phyloP scores from a whole-genome alignment of 2,329 filamentous ascomycete species.

The Zasmidium citrigriseum region DNA sequence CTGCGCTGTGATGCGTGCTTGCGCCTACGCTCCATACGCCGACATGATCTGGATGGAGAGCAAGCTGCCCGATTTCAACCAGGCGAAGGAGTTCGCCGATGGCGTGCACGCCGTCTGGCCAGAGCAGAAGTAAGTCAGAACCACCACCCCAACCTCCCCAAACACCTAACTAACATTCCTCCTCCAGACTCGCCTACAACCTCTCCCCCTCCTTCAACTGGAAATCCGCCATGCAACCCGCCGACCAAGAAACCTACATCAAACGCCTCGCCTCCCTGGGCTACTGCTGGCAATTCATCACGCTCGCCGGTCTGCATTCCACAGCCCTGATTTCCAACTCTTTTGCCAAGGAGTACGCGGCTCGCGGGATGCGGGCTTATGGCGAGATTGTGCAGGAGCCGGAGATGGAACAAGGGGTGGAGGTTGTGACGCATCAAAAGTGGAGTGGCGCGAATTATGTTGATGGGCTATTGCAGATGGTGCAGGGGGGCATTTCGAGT shows the following conservation, averaged over 20 bases:
- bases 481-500: slow-evolving; percentile 85
- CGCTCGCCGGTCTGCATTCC: slow-evolving; percentile 93
- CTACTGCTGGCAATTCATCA: slow-evolving; percentile 99
- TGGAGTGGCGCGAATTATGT: slow-evolving; percentile 96
- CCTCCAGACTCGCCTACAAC: slow-evolving; percentile 84
- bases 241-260: slow-evolving; percentile 97
- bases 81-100: slow-evolving; percentile 89
- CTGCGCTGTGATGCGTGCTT: slow-evolving; percentile 85
- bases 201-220: slow-evolving; percentile 99
- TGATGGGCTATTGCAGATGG: slow-evolving; percentile 95
- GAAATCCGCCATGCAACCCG: slow-evolving; percentile 91
- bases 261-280: slow-evolving; percentile 79
- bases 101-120: slow-evolving; percentile 95
- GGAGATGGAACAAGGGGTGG: slow-evolving; percentile 85
- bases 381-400: slow-evolving; percentile 97
- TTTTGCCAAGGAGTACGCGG: slow-evolving; percentile 77
- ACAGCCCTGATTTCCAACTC: slow-evolving; percentile 89
- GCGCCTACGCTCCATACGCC: slow-evolving; percentile 90
- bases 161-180: slow-evolving; percentile 16
- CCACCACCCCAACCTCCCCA: background rate
- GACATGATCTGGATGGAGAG: slow-evolving; percentile 99
- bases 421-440: slow-evolving; percentile 98
- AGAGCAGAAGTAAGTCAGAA: slow-evolving; percentile 78
- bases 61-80: slow-evolving; percentile 87
- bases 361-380: slow-evolving; percentile 85